A percentile compares a stretch with the other conserved stretches of the same genome.
These are phyloP conservation scores for Diplogelasinospora grovesii DNA, from an alignment of 495 filamentous ascomycete genomes.

Conservation along the genomic window DNA sequence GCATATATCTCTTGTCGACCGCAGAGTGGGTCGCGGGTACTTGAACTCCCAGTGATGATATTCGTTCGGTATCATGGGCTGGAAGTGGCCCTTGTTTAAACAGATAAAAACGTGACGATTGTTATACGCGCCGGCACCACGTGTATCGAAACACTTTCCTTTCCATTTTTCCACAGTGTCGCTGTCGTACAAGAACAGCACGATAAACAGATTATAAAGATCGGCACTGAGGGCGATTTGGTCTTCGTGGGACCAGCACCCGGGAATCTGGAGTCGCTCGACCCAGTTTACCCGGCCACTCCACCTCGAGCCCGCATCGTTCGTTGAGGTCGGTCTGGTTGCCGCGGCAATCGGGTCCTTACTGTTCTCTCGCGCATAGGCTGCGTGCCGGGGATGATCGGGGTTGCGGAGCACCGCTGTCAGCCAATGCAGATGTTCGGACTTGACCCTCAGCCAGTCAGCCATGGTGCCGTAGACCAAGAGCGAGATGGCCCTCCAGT, in stretches of 20 bases:
- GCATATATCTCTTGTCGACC: constrained; percentile 6
- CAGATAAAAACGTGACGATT: constrained; percentile 22
- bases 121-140: constrained; percentile 20
- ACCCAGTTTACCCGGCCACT: constrained; percentile 8
- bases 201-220: constrained; percentile 16
- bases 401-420: constrained; percentile 11
- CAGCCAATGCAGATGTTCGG: constrained; percentile 18
- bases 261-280: constrained; percentile 19
- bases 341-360: background rate
- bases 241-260: constrained; percentile 15
- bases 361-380: constrained; percentile 10
- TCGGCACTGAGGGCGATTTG: constrained; percentile 21
- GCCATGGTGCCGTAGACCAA: constrained; percentile 14
- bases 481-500: constrained; percentile 13
- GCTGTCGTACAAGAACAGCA: constrained; percentile 17
- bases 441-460: constrained; percentile 23
- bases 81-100: constrained; percentile 15
- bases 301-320: background rate
- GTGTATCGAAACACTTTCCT: constrained; percentile 16
- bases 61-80: constrained; percentile 22
- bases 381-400: constrained; percentile 16
- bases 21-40: constrained; percentile 17
- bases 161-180: background rate
- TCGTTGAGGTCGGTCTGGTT: background rate
- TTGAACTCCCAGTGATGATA: constrained; percentile 18